Base-by-base conservation (phyloP, 148 eudicot species). In the Amaranthus hypochondriacus region DNA sequence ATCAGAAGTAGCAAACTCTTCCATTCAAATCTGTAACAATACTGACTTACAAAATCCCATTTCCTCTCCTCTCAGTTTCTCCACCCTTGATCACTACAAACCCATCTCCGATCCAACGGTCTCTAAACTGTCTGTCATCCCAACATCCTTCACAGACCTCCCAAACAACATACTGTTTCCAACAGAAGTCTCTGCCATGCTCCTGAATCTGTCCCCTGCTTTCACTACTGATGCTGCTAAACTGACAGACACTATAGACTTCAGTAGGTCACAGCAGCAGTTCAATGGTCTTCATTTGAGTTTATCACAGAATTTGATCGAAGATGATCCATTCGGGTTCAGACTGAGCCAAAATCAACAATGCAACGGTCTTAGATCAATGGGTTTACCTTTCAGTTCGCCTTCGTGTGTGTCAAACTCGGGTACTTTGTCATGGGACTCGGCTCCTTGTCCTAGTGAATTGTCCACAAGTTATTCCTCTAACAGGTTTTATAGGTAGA, bases 391-490 rank as follows among this genome's bases (percentile, higher is more conserved):
- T 3, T 86, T 86, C 75, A 79, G 78, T 71, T 76, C 89, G 79
- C 81, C 87, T 57, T 49, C 84, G 49, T n/a, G 59, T n/a, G 18
- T 75, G 43, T 49, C 78, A 18, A 77, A 70, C 74, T 73, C 76
- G 28, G 44, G 75, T 66, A 77, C 77, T 76, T 63, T 77, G 73
- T 81, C 86, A 15, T 92, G 97, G 96, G 96, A 90, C 53, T 84
- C 91, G 18, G 86, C 91, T 28, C 61, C 86, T 4, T 87, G 89
- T 79, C 93, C 92, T 11, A 82, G 92, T 50, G 93, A 89, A 69
- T 78, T 85, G 70, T 89, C 90, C 6, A 82, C 89, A 13, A 82
- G 82, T 59, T 84, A 81, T 74, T 83, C 96, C 39, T 75, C 86
- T 9, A 82, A 81, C 81, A 83, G 86, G 69, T 84, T 82, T 68